Percentiles rank a stretch among this genome's conserved stretches.
Conservation (phyloP, 2,329 filamentous ascomycete genomes). For the Diaporthe helianthi region DNA sequence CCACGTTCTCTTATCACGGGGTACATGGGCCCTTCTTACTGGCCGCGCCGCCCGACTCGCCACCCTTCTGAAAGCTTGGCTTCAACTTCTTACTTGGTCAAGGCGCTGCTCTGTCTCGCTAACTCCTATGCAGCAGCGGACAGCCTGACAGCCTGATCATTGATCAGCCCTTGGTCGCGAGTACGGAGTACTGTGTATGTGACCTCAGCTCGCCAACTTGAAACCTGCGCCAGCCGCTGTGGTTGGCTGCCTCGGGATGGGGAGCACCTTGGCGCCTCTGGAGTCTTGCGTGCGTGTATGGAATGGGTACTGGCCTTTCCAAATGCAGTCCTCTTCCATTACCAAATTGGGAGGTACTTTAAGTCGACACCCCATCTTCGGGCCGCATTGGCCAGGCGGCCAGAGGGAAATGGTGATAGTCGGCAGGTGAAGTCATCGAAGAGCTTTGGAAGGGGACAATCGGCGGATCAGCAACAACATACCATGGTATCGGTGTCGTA, state of each 20-base stretch:
- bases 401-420: conserved; percentile 22
- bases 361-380: not conserved
- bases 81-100: not conserved
- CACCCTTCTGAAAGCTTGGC: conserved; percentile 15
- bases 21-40: not conserved
- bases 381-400: conserved; percentile 21
- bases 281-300: not conserved
- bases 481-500: too few species aligned
- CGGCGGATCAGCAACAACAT: conserved; percentile 6
- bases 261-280: not conserved
- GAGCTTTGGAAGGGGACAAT: not conserved
- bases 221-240: conserved; percentile 24
- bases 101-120: not conserved
- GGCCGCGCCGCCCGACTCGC: not conserved
- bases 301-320: conserved; percentile 6
- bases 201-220: conserved; percentile 28
- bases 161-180: conserved; percentile 17
- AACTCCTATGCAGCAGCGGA: conserved; percentile 1
- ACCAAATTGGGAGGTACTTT: not conserved
- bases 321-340: not conserved
- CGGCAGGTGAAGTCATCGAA: conserved; percentile 6
- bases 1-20: not conserved
- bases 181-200: too few species aligned
- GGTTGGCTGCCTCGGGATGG: conserved; percentile 7
- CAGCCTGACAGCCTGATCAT: not conserved